These are phyloP conservation scores for Tolypocladium inflatum DNA, from an alignment of 2,329 filamentous ascomycete species.

Conservation along the genomic window DNA sequence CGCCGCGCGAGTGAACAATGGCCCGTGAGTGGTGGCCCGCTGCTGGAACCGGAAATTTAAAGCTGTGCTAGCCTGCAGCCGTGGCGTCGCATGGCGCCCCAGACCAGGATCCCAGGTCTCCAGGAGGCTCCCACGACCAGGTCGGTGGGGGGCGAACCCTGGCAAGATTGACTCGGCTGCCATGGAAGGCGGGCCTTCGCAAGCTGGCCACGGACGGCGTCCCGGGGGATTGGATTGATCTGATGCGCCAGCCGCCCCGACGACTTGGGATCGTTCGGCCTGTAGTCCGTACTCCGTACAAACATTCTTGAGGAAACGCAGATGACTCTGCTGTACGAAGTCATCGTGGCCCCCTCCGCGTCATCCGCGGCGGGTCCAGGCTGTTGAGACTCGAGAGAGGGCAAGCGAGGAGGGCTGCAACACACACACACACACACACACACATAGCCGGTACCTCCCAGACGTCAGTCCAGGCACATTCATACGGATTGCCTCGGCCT, in stretches of 20 bases:
- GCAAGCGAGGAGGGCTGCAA: not conserved
- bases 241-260: conserved; percentile 3
- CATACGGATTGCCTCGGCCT: not conserved
- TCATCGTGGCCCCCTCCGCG: not conserved
- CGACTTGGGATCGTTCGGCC: not conserved
- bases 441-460: not conserved
- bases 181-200: not conserved
- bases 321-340: not conserved
- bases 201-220: conserved; percentile 2
- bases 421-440: not conserved
- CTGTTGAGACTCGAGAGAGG: not conserved
- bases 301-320: not conserved
- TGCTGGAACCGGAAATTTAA: conserved; percentile 5
- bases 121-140: not conserved
- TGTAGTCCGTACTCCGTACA: too few species aligned
- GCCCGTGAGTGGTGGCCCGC: conserved; percentile 2
- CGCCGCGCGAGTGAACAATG: not conserved
- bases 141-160: not conserved
- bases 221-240: conserved; percentile 10
- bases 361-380: not conserved
- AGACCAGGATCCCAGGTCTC: not conserved
- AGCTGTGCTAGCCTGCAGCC: conserved; percentile 2
- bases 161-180: not conserved
- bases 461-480: not conserved
- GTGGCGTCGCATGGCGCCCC: conserved; percentile 7